Evolutionary conservation across 2,329 filamentous ascomycete species (phyloP), one percentile per base, ranked within the genome.

Genomic region (Pseudomassariella vexata): DNA sequence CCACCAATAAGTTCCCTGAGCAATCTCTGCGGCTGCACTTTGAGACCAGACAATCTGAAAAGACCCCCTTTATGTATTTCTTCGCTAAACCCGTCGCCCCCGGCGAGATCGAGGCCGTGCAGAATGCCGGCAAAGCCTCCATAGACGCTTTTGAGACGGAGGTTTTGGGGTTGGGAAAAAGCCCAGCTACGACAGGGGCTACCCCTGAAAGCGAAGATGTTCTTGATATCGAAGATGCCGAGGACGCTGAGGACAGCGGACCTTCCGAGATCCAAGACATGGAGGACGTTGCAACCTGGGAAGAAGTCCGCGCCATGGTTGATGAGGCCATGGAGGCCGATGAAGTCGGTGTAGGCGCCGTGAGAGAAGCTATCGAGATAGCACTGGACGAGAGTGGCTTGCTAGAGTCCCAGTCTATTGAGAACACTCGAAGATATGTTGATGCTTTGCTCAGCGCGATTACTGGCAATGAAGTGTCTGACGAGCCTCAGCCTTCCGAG

Each of bases 81-180:
- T 94, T 95, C 51, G 89, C 82, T 10, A 83, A 94, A 55, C 89
- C 92, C 4, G 79, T 96, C 32, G 74, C 73, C 0, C 73, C 85
- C 5, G 71, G 79, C 5, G 70, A 86, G 32, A 85, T 94, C 40
- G 64, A 82, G 12, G 57, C 61, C 9, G 84, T 92, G n/a, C 90
- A 96, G 53, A 73, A 67, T 15, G 68, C 68, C 10, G 79, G 75
- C 36, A 75, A 76, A 41, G 73, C 66, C 12, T 72, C 75, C 20
- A 71, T 88, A 15, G 77, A 82, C 28, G 73, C 73, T 9, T 85
- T 85, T 44, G 82, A 94, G 54, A 68, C 66, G 23, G 59, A 68
- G 10, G 69, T 86, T 11, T 62, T 79, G 25, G 76, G 70, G 7
- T 44, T 79, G 3, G 55, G 56, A 2, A 49, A 57, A 24, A 40